A percentile compares a stretch with the other conserved stretches of the same genome.
Evolutionary conservation across 73 alveolate species (phyloP).

Genomic region (Paramecium tetraurelia): DNA sequence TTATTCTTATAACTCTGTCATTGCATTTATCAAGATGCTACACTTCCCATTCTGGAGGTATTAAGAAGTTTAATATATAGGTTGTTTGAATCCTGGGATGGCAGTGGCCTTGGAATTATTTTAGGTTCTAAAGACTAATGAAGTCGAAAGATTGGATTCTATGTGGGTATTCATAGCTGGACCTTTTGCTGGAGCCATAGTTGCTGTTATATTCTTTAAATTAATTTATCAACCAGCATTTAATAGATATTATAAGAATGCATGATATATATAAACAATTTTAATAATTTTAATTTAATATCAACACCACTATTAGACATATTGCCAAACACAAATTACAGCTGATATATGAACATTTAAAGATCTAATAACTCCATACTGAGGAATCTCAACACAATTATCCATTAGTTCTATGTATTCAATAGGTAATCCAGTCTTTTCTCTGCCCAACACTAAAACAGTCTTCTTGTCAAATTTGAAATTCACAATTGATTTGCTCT

Average conservation of each 20-base stretch:
- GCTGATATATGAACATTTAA: conserved; percentile 93
- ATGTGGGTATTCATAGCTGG: conserved; percentile 47
- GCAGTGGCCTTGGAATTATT: conserved; percentile 35
- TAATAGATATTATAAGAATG: conserved; percentile 45
- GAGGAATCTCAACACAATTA: conserved; percentile 88
- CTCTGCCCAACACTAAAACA: conserved; percentile 87
- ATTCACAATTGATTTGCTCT: conserved; percentile 78
- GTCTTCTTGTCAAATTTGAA: conserved; percentile 85
- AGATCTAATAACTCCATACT: conserved; percentile 84
- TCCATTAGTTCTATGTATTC: conserved; percentile 80
- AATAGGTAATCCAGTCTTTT: conserved; percentile 92
- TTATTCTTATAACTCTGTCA: background rate
- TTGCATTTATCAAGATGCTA: conserved; percentile 39
- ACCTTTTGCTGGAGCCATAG: conserved; percentile 41
- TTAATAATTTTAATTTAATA: background rate
- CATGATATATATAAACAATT: background rate
- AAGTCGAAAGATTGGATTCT: background rate
- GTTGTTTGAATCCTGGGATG: conserved; percentile 50
- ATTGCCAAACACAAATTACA: conserved; percentile 92
- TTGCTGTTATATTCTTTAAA: conserved; percentile 30
- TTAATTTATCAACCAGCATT: background rate
- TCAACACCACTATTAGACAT: conserved; percentile 46
- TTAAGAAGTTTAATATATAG: background rate
- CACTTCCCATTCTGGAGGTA: conserved; percentile 49
- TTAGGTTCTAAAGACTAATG: background rate